Conservation (phyloP, 176 grass and related monocot species). For the Oryza meridionalis region DNA sequence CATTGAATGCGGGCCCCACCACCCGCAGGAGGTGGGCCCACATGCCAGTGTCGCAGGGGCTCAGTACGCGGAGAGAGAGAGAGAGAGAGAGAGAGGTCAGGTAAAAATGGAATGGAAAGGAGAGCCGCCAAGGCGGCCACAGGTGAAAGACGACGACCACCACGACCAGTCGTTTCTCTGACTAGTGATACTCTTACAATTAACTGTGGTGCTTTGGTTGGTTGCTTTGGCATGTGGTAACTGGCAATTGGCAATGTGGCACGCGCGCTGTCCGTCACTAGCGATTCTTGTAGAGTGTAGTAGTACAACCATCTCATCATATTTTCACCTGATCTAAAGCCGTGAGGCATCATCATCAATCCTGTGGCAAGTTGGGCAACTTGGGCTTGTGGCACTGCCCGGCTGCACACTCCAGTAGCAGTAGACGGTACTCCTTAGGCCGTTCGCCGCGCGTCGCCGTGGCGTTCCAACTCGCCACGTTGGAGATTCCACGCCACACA, state of each 20-base stretch:
- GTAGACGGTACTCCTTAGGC: too few relatives aligned
- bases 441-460: too few relatives aligned
- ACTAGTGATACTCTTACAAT: neutral
- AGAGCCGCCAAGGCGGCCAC: neutral
- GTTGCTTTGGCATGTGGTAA: conserved; percentile 34
- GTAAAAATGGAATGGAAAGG: neutral
- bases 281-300: neutral
- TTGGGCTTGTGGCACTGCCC: too few relatives aligned
- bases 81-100: too few relatives aligned
- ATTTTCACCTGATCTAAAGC: too few relatives aligned
- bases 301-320: neutral
- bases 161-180: neutral
- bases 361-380: too few relatives aligned
- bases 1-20: neutral
- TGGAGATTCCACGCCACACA: too few relatives aligned
- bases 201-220: conserved; percentile 12
- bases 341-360: too few relatives aligned
- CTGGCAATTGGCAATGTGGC: conserved; percentile 26
- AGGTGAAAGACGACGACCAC: neutral
- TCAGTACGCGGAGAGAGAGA: too few relatives aligned
- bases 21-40: neutral
- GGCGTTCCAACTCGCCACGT: too few relatives aligned
- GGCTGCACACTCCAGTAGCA: too few relatives aligned
- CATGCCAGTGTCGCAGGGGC: neutral
- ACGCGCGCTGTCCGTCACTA: neutral